These are phyloP conservation scores for Dianthus caryophyllus DNA, from an alignment of 148 eudicot genomes.

Conservation along the genomic window DNA sequence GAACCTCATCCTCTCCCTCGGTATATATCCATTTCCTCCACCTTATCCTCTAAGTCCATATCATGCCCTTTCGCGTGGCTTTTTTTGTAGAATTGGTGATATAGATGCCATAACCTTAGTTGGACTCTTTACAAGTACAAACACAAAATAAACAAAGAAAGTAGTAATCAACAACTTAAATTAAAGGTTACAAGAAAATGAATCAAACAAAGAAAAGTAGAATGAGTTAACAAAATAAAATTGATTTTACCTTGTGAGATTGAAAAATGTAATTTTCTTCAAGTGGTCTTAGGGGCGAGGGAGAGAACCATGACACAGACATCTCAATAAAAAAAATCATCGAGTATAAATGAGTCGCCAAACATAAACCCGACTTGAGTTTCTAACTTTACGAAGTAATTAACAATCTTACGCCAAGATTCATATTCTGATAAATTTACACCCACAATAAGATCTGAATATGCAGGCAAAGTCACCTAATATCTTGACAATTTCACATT, in stretches of 20 bases:
- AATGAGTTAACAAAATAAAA: no score
- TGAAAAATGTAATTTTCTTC: not conserved
- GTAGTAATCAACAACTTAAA: no score
- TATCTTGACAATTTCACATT: not conserved
- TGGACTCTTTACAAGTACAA: no score
- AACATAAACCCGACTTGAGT: not conserved
- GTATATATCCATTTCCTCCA: not conserved
- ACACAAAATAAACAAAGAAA: no score
- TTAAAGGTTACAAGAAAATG: no score
- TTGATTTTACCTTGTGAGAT: no score
- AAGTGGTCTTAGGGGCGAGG: not conserved
- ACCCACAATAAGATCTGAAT: not conserved
- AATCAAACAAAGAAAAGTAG: no score
- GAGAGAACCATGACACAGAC: not conserved
- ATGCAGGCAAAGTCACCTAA: constrained; percentile 7
- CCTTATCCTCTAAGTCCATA: no score
- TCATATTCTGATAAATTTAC: not conserved
- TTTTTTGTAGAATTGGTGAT: no score
- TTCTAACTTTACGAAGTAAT: not conserved
- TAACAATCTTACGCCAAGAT: not conserved
- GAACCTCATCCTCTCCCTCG: not conserved
- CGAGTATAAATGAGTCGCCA: not conserved
- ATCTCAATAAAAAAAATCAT: not conserved
- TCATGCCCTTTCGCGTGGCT: no score
- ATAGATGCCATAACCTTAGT: no score